Conservation (phyloP, 1,139 yeast genomes). For the Debaryomyces nepalensis region DNA sequence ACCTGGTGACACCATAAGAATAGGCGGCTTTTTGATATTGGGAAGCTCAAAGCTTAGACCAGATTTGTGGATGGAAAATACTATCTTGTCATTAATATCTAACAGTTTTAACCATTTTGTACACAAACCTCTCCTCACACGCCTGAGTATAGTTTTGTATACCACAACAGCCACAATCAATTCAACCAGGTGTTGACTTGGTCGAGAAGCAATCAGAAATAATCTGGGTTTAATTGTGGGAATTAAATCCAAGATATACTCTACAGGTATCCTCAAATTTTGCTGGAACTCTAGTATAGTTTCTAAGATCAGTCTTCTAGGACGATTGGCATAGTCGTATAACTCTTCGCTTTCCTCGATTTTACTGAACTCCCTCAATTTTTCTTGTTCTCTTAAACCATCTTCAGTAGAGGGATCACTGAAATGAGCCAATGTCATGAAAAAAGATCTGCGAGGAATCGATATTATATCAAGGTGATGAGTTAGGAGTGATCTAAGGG, state of each 20-base stretch:
- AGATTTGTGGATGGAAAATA: slow-evolving; percentile 60
- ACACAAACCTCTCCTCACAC: slow-evolving; percentile 81
- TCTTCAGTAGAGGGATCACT: slow-evolving; percentile 54
- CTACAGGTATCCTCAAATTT: slow-evolving; percentile 69
- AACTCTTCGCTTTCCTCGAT: slow-evolving; percentile 77
- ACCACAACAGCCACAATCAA: slow-evolving; percentile 84
- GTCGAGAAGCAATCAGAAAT: slow-evolving; percentile 78
- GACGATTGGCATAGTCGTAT: slow-evolving; percentile 88
- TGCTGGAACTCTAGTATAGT: slow-evolving; percentile 80
- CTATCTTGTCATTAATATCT: slow-evolving; percentile 49
- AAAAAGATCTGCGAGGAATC: slow-evolving; percentile 84
- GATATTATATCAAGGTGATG: slow-evolving; percentile 82
- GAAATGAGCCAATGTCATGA: slow-evolving; percentile 72
- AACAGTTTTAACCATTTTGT: slow-evolving; percentile 72
- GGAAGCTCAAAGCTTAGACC: slow-evolving; percentile 37
- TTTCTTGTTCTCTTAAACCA: slow-evolving; percentile 68
- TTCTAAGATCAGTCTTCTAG: slow-evolving; percentile 85
- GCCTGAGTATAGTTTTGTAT: slow-evolving; percentile 78
- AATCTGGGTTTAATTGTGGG: slow-evolving; percentile 81
- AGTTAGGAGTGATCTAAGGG: slow-evolving; percentile 72
- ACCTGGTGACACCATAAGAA: slow-evolving; percentile 83
- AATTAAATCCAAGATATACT: slow-evolving; percentile 72
- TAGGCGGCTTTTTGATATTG: slow-evolving; percentile 44
- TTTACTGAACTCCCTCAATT: slow-evolving; percentile 74
- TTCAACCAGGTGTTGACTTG: slow-evolving; percentile 51